Conservation (phyloP, 2,329 filamentous ascomycete genomes). For the Dactylellina sp. region DNA sequence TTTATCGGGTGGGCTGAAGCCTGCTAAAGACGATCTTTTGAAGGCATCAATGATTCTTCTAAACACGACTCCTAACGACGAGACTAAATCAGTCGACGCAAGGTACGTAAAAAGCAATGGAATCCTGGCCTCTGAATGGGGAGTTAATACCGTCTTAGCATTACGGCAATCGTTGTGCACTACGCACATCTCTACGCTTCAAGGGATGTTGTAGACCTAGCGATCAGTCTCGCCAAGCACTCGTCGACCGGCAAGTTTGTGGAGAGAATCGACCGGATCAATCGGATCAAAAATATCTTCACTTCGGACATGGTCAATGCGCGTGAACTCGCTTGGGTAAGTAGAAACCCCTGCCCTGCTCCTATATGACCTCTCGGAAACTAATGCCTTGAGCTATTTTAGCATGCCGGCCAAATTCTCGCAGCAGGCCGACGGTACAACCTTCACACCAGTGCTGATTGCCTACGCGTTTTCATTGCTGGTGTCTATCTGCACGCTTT, state of each 20-base stretch:
- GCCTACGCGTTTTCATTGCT: conserved; percentile 60
- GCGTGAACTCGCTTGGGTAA: conserved; percentile 59
- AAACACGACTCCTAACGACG: conserved; percentile 56
- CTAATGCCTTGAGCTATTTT: conserved; percentile 49
- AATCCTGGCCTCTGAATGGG: neutral
- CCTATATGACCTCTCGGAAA: conserved; percentile 24
- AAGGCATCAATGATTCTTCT: conserved; percentile 58
- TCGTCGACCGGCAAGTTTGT: conserved; percentile 36
- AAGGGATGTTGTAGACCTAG: conserved; percentile 40
- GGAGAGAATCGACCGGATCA: conserved; percentile 58
- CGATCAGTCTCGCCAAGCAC: conserved; percentile 45
- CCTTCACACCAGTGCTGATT: conserved; percentile 59
- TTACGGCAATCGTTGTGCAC: conserved; percentile 59
- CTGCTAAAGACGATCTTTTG: conserved; percentile 59
- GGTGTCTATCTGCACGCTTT: conserved; percentile 60
- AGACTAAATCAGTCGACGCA: conserved; percentile 55
- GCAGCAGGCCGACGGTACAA: conserved; percentile 59
- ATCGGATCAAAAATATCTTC: conserved; percentile 58
- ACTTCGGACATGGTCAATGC: conserved; percentile 59
- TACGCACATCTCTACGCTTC: conserved; percentile 60
- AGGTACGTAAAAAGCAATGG: conserved; percentile 56
- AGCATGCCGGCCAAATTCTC: conserved; percentile 60
- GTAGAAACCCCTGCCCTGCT: conserved; percentile 21
- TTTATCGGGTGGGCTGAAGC: conserved; percentile 58
- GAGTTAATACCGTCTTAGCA: conserved; percentile 48